phyloP scores from a whole-genome alignment of 2,329 filamentous ascomycete genomes.

The Diaporthe helianthi region DNA sequence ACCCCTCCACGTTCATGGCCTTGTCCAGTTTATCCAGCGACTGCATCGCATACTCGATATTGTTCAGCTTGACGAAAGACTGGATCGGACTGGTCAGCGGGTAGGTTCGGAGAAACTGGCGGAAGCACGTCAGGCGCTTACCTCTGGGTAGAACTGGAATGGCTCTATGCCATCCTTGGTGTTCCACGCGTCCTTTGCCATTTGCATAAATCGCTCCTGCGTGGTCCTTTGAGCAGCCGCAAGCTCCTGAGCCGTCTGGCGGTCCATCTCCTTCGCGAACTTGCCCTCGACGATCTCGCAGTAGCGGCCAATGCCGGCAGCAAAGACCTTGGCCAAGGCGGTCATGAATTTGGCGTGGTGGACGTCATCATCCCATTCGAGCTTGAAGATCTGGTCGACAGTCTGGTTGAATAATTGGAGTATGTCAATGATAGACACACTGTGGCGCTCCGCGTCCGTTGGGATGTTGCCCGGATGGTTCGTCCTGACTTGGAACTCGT shows the following conservation, averaged over 20 bases:
- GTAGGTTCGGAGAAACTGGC: neutral
- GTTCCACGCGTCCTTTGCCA: conserved; percentile 92
- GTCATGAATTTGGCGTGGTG: conserved; percentile 99
- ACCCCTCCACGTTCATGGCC: conserved; percentile 89
- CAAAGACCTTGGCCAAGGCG: conserved; percentile 82
- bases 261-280: conserved; percentile 92
- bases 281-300: conserved; percentile 88
- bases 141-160: conserved; percentile 95
- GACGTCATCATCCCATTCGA: conserved; percentile 92
- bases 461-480: conserved; percentile 68
- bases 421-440: conserved; percentile 89
- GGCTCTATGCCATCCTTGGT: conserved; percentile 93
- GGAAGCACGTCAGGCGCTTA: conserved; percentile 50
- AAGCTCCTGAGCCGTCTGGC: conserved; percentile 85
- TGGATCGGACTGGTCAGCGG: conserved; percentile 45
- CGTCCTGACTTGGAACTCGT: conserved; percentile 79
- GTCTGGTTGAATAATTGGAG: conserved; percentile 94
- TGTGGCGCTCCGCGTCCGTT: conserved; percentile 85
- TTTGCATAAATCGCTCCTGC: conserved; percentile 91
- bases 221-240: conserved; percentile 78
- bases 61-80: conserved; percentile 98
- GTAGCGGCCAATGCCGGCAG: conserved; percentile 82
- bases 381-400: conserved; percentile 81
- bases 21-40: conserved; percentile 90
- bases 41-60: conserved; percentile 92